phyloP scores from a whole-genome alignment of 805 yeast species.

The Clavispora carvajalis region DNA sequence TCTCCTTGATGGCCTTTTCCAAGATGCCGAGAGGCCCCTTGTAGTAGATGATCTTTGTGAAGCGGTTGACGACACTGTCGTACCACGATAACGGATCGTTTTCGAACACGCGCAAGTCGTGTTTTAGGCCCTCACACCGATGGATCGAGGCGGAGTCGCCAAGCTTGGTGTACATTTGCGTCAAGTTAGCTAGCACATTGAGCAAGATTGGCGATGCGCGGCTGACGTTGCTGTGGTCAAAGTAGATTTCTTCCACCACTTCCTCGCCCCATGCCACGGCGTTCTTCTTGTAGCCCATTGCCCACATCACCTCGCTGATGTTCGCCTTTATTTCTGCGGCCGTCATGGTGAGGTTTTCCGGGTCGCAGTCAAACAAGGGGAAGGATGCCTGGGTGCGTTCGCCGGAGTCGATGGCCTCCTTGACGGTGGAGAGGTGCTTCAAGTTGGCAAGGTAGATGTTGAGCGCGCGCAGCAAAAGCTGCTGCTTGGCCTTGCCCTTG shows the following conservation, averaged over 20 bases:
- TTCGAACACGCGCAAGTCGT: constrained; percentile 24
- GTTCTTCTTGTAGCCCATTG: constrained; percentile 30
- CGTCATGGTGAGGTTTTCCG: constrained; percentile 22
- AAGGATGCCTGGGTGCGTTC: constrained; percentile 21
- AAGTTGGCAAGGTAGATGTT: constrained; percentile 35
- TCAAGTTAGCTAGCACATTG: constrained; percentile 27
- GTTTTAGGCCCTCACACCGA: constrained; percentile 24
- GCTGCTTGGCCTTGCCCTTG: constrained; percentile 8
- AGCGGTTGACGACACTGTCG: constrained; percentile 26
- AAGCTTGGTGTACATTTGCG: constrained; percentile 25
- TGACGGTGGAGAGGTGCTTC: constrained; percentile 18
- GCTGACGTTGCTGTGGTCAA: constrained; percentile 21
- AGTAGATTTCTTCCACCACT: constrained; percentile 32
- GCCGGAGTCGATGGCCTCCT: constrained; percentile 14
- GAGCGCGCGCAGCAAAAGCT: constrained; percentile 21
- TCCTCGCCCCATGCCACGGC: constrained; percentile 41
- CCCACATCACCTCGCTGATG: constrained; percentile 39
- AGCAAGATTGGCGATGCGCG: constrained; percentile 25
- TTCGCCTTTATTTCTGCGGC: constrained; percentile 34
- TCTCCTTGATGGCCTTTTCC: constrained; percentile 34
- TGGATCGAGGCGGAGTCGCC: constrained; percentile 20
- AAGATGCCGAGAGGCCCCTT: constrained; percentile 39
- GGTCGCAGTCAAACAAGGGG: constrained; percentile 34
- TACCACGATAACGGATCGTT: constrained; percentile 26
- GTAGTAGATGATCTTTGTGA: constrained; percentile 35